Evolutionary conservation across 768 basidiomycete species (phyloP), one percentile per base, ranked within the genome.

Genomic region (Russula vinacea): DNA sequence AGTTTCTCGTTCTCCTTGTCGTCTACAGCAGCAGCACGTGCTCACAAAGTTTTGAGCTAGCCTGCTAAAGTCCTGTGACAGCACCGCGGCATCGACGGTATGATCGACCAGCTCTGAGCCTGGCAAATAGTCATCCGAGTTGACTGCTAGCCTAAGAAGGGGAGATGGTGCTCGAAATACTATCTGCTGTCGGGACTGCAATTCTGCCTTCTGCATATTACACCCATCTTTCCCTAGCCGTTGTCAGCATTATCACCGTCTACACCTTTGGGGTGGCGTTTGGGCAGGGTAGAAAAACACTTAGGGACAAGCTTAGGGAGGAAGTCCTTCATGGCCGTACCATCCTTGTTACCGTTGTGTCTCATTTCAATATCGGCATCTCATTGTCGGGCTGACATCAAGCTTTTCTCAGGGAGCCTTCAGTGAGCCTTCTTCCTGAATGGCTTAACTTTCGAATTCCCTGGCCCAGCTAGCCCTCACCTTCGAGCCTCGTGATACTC

Each of bases 391-490:
- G 33, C 42, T 22, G 0, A 60, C 58, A 54, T 40, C 3, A 17
- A n/a, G n/a, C 33, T 8, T 8, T 44, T 26, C 58, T 22, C 66
- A 91, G 89, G 90, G 90, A 40, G 89, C 79, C 0, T 89, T 92
- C 68, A 88, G n/a, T n/a, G n/a, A n/a, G n/a, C n/a, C n/a, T n/a
- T n/a, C n/a, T n/a, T 88, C 4, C 84, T 90, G 2, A 73, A 86
- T 9, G 90, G 90, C 2, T 72, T 92, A 11, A 88, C 85, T 92
- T 0, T 73, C 92, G 7, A 84, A 88, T 61, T 76, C 76, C 3
- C 75, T 94, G 10, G 90, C 92, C 1, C 74, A 81, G 54, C 83
- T 94, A 50, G 87, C 88, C 0, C 82, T 94, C 24, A 81, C 88
- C 0, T 79, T 83, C 0, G 79, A 84, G 49, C 80, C 86, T 2